Evolutionary conservation across 1,139 yeast genomes (phyloP).

Genomic region (Ogataea hybrid): DNA sequence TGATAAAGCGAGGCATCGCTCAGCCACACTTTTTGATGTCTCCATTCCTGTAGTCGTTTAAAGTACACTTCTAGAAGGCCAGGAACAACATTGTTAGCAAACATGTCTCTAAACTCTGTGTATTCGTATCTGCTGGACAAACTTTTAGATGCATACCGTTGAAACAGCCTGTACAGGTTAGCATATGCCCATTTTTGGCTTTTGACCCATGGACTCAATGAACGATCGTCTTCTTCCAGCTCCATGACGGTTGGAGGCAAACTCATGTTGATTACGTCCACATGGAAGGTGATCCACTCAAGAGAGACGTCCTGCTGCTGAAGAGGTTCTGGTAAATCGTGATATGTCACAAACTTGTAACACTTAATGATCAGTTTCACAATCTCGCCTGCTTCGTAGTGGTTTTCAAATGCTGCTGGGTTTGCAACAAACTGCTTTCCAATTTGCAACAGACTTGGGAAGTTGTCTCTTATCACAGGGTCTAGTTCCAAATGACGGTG

Average conservation of each 20-base stretch:
- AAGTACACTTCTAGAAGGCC: constrained; percentile 66
- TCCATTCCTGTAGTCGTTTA: constrained; percentile 71
- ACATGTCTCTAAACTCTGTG: constrained; percentile 47
- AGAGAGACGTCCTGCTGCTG: constrained; percentile 58
- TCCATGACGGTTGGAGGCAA: constrained; percentile 51
- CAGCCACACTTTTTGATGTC: constrained; percentile 63
- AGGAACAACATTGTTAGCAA: constrained; percentile 62
- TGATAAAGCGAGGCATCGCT: constrained; percentile 65
- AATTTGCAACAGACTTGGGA: constrained; percentile 65
- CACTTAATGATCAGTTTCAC: constrained; percentile 72
- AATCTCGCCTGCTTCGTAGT: constrained; percentile 60
- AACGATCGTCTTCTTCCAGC: constrained; percentile 47
- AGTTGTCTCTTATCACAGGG: constrained; percentile 58
- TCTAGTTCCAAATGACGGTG: constrained; percentile 56
- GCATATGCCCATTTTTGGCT: constrained; percentile 92
- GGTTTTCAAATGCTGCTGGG: constrained; percentile 38
- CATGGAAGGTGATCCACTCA: constrained; percentile 79
- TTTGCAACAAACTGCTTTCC: constrained; percentile 58
- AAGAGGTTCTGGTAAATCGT: constrained; percentile 70
- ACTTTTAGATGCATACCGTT: constrained; percentile 60
- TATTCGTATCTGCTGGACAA: constrained; percentile 52
- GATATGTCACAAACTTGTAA: constrained; percentile 79
- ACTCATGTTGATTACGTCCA: constrained; percentile 59
- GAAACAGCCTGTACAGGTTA: constrained; percentile 71
- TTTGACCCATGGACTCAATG: constrained; percentile 58